Conservation (phyloP, 768 basidiomycete genomes). For the Tulasnella calospora region DNA sequence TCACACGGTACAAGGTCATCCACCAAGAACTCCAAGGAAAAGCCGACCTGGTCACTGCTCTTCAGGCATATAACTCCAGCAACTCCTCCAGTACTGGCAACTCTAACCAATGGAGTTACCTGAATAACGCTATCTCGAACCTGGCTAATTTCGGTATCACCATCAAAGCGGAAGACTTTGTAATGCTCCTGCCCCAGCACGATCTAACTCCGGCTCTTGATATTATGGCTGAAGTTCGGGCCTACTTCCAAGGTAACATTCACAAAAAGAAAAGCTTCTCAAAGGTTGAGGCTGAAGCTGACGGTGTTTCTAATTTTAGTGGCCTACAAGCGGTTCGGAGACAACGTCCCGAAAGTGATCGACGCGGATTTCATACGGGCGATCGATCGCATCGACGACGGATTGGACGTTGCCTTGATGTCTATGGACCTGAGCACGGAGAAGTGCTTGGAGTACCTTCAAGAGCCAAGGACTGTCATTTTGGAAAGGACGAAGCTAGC, state of each 20-base stretch:
- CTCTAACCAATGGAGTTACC: not conserved
- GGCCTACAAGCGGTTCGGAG: conserved; percentile 52
- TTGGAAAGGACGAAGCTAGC: conserved; percentile 45
- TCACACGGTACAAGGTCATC: conserved; percentile 7
- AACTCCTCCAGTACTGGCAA: not conserved
- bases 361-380: conserved; percentile 56
- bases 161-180: conserved; percentile 39
- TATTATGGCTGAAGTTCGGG: conserved; percentile 17
- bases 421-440: conserved; percentile 45
- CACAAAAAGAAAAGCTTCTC: too few species aligned
- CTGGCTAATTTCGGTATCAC: conserved; percentile 41
- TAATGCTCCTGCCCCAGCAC: not conserved
- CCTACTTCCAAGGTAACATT: conserved; percentile 10
- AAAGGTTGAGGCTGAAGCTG: too few species aligned
- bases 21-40: conserved; percentile 5
- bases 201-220: not conserved
- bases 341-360: conserved; percentile 53
- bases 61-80: not conserved
- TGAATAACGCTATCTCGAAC: not conserved
- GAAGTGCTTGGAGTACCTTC: conserved; percentile 50
- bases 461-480: conserved; percentile 44
- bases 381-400: conserved; percentile 43
- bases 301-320: too few species aligned
- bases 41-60: not conserved
- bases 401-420: conserved; percentile 47